Percentiles rank a stretch among this genome's conserved stretches.
These are phyloP conservation scores for Candida buenavistaensis DNA, from an alignment of 1,139 yeast genomes.

Conservation along the genomic window DNA sequence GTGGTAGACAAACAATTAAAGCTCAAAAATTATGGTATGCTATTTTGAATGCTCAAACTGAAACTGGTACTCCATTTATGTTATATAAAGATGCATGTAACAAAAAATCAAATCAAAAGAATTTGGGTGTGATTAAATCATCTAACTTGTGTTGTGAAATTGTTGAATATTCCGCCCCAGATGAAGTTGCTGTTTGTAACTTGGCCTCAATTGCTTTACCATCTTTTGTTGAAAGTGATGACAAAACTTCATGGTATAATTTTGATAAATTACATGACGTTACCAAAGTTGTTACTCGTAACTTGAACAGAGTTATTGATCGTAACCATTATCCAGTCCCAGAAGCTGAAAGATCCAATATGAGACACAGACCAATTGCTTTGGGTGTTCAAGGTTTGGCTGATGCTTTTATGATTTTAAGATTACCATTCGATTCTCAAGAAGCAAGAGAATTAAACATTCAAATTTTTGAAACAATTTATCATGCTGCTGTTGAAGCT, in stretches of 20 bases:
- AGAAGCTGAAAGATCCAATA: slow-evolving; percentile 52
- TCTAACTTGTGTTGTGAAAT: slow-evolving; percentile 90
- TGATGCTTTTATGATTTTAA: slow-evolving; percentile 55
- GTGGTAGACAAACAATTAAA: slow-evolving; percentile 69
- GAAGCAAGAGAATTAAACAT: slow-evolving; percentile 57
- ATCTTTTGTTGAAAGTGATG: slow-evolving; percentile 54
- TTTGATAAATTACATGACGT: slow-evolving; percentile 56
- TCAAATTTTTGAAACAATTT: slow-evolving; percentile 61
- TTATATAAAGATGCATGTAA: slow-evolving; percentile 88
- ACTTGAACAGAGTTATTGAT: slow-evolving; percentile 58
- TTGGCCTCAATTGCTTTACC: slow-evolving; percentile 87
- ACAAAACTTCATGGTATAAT: slow-evolving; percentile 43
- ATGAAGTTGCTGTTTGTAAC: slow-evolving; percentile 90
- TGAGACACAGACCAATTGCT: slow-evolving; percentile 62
- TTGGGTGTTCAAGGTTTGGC: slow-evolving; percentile 67
- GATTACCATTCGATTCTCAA: slow-evolving; percentile 58
- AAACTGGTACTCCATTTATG: slow-evolving; percentile 93
- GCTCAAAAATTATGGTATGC: slow-evolving; percentile 91
- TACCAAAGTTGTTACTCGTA: slow-evolving; percentile 53
- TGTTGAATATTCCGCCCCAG: slow-evolving; percentile 84
- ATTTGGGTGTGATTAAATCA: slow-evolving; percentile 82
- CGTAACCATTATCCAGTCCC: slow-evolving; percentile 57
- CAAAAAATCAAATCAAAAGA: slow-evolving; percentile 79
- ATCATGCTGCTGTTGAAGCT: slow-evolving; percentile 59
- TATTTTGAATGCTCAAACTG: slow-evolving; percentile 85